Percentiles rank a stretch among this genome's conserved stretches.
These are phyloP conservation scores for Porphyridium purpureum DNA, from an alignment of 23 red algal genomes.

Conservation along the genomic window DNA sequence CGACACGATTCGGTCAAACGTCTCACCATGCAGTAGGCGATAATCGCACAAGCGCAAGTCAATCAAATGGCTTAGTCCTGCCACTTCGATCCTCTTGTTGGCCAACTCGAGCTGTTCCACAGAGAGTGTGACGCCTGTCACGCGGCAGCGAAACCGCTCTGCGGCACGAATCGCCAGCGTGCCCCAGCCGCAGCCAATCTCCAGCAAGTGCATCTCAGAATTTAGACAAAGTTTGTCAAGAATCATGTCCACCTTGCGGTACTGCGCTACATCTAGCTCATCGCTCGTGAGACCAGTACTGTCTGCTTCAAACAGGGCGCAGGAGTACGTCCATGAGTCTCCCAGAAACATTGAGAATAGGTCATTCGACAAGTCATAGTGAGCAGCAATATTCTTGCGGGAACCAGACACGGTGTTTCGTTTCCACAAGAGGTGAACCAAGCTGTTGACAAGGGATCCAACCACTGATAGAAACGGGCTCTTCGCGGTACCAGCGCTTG, in stretches of 20 bases:
- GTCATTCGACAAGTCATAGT: conserved; percentile 89
- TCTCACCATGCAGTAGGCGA: conserved; percentile 24
- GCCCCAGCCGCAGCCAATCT: conserved; percentile 98
- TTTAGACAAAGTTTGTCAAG: conserved; percentile 40
- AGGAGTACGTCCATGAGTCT: conserved; percentile 82
- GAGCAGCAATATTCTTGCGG: conserved; percentile 48
- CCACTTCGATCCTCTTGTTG: conserved; percentile 10
- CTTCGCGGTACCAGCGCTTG: conserved; percentile 1
- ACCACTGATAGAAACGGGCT: conserved; percentile 12
- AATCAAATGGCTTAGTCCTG: conserved; percentile 43
- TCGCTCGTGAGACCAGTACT: neutral
- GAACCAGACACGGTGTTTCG: conserved; percentile 38
- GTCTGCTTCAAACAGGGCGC: conserved; percentile 28
- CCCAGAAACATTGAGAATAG: conserved; percentile 90
- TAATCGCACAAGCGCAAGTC: conserved; percentile 61
- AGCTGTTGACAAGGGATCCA: conserved; percentile 12
- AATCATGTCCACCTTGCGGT: conserved; percentile 47
- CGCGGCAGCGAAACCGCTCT: conserved; percentile 10
- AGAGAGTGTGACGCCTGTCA: conserved; percentile 87
- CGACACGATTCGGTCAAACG: conserved; percentile 71
- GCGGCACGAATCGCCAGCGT: conserved; percentile 73
- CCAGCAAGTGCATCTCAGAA: conserved; percentile 29
- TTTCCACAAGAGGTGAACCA: conserved; percentile 22
- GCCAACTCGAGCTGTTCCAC: conserved; percentile 58
- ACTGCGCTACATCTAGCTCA: conserved; percentile 64